phyloP scores from a whole-genome alignment of 352 stramenopile species.

The Phytophthora rubi region DNA sequence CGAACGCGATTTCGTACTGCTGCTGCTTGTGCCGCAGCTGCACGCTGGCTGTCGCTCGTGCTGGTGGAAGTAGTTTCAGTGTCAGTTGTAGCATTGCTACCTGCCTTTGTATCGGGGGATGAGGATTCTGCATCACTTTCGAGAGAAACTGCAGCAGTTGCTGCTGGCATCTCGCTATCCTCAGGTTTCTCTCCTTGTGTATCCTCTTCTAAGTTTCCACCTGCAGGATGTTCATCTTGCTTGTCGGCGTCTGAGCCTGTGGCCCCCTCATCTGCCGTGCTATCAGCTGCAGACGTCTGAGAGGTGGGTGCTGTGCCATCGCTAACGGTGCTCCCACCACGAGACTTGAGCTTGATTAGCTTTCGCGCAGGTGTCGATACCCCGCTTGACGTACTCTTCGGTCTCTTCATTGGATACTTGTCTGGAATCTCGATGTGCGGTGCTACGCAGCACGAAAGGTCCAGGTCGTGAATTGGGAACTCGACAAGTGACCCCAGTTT shows the following conservation, averaged over 20 bases:
- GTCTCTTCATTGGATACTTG: slow-evolving; percentile 78
- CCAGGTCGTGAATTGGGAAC: slow-evolving; percentile 95
- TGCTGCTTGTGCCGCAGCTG: slow-evolving; percentile 34
- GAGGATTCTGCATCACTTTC: slow-evolving; percentile 22
- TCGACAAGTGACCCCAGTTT: slow-evolving; percentile 93
- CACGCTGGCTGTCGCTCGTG: slow-evolving; percentile 33
- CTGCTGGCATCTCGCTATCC: slow-evolving; percentile 23
- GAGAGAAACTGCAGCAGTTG: slow-evolving; percentile 12
- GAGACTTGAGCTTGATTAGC: slow-evolving; percentile 43
- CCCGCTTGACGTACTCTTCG: slow-evolving; percentile 34
- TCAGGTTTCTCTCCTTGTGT: slow-evolving; percentile 26
- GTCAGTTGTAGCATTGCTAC: slow-evolving; percentile 12
- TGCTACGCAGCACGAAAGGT: slow-evolving; percentile 92
- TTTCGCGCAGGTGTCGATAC: slow-evolving; percentile 30
- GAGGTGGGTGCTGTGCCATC: slow-evolving; percentile 25
- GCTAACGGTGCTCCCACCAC: slow-evolving; percentile 28
- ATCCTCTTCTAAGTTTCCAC: slow-evolving; percentile 21
- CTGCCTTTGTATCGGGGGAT: slow-evolving; percentile 17
- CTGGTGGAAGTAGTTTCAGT: slow-evolving; percentile 17
- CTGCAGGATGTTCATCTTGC: slow-evolving; percentile 6
- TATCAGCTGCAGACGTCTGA: slow-evolving; percentile 14
- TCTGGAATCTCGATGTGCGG: slow-evolving; percentile 81
- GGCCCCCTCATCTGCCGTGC: slow-evolving; percentile 19
- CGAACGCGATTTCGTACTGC: slow-evolving; percentile 71
- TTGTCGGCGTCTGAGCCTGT: slow-evolving; percentile 13